phyloP scores from a whole-genome alignment of 2,329 filamentous ascomycete genomes.

The Sporothrix euskadiensis region DNA sequence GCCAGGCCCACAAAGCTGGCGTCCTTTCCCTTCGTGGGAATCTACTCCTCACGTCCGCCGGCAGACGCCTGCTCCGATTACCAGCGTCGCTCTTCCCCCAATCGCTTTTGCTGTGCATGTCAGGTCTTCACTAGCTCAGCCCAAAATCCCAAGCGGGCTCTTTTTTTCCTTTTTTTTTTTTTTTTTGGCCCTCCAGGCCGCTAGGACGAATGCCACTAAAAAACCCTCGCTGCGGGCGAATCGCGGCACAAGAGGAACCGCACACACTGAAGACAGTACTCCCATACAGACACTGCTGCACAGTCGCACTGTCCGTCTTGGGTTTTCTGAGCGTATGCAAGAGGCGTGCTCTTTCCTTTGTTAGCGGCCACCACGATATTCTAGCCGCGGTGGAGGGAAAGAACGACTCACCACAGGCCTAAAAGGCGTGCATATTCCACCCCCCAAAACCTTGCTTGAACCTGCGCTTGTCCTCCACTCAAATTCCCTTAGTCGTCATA shows the following conservation, averaged over 20 bases:
- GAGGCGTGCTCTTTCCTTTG: neutral
- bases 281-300: neutral
- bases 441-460: neutral
- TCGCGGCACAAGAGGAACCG: neutral
- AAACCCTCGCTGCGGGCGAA: neutral
- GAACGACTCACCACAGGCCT: constrained; percentile 4
- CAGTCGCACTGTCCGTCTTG: neutral
- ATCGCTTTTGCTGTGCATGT: neutral
- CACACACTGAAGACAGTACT: neutral
- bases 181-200: neutral
- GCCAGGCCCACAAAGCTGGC: constrained; percentile 12
- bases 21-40: constrained; percentile 10
- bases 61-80: neutral
- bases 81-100: constrained; percentile 15
- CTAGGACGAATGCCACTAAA: constrained; percentile 6
- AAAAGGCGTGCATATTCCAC: constrained; percentile 2
- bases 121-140: constrained; percentile 13
- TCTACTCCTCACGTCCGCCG: constrained; percentile 13
- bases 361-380: constrained; percentile 24
- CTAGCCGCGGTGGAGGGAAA: constrained; percentile 15
- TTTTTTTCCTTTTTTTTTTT: neutral
- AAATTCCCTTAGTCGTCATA: constrained; percentile 26
- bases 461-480: constrained; percentile 15
- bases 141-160: constrained; percentile 15
- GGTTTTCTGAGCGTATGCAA: neutral